Percentiles rank a stretch among this genome's conserved stretches.
These are phyloP conservation scores for Bipolaris gigantea DNA, from an alignment of 2,329 filamentous ascomycete genomes.

Conservation along the genomic window DNA sequence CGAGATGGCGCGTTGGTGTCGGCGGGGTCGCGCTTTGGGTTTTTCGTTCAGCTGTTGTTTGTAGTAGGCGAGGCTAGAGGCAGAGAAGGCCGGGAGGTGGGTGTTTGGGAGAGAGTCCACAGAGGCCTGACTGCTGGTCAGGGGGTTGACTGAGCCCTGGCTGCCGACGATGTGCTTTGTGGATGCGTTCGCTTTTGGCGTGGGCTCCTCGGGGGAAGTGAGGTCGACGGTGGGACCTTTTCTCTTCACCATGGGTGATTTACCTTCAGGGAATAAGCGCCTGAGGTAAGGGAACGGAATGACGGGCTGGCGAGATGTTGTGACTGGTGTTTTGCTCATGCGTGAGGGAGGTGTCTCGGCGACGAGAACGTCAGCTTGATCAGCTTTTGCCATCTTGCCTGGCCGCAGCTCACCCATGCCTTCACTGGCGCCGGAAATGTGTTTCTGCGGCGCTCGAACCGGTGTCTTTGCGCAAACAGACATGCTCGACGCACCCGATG, in stretches of 20 bases:
- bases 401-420: neutral
- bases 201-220: slow-evolving; percentile 1
- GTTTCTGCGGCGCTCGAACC: neutral
- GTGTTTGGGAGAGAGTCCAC: neutral
- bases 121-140: slow-evolving; percentile 4
- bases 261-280: neutral
- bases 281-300: slow-evolving; percentile 18
- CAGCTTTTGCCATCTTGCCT: neutral
- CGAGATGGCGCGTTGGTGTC: slow-evolving; percentile 4
- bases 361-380: slow-evolving; percentile 10
- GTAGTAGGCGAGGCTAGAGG: slow-evolving; percentile 22
- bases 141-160: slow-evolving; percentile 6
- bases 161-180: neutral
- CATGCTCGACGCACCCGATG: neutral
- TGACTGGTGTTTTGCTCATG: slow-evolving; percentile 1
- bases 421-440: neutral
- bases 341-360: slow-evolving; percentile 20
- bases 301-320: slow-evolving; percentile 5
- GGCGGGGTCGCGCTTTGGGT: slow-evolving; percentile 16
- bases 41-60: slow-evolving; percentile 21
- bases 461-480: slow-evolving; percentile 11
- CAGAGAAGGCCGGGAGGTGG: slow-evolving; percentile 11
- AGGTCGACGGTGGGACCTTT: slow-evolving; percentile 1
- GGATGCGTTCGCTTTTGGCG: neutral
- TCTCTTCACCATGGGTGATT: neutral